Base-by-base conservation (phyloP, 2,329 filamentous ascomycete genomes). In the Madurella fahalii region DNA sequence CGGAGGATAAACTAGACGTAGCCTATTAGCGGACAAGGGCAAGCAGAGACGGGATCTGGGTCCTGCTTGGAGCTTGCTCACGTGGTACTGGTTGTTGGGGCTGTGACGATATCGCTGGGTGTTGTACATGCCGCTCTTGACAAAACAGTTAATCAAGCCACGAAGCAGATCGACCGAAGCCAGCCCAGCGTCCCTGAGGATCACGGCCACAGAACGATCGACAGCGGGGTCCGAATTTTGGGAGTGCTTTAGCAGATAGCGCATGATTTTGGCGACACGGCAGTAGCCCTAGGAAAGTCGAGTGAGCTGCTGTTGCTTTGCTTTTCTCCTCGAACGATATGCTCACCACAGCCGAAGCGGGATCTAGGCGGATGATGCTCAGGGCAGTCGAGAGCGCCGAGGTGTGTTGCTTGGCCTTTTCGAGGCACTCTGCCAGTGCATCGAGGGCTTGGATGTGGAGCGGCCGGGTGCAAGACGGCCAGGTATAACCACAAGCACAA, bases 401-500 rank as follows among this genome's bases (percentile, higher is more conserved):
- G 9, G 48, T 39, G 34, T 56, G 40, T 18, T 61, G 53, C 7
- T 47, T 43, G 9, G 56, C 53, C 17, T 52, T 54, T 17, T 50
- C 52, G 11, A 58, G 58, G 18, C 57, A 61, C 9, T 60, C 53
- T 11, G 58, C 58, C 9, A 64, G 50, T 1, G 30, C 40, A 32
- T 65, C 62, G 5, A 64, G 39, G 9, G 57, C 58, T 9, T 54
- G n/a, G 13, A 54, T 39, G 41, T 64, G 63, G 11, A 47, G 37
- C 11, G 43, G 48, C 5, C 20, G 43, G 18, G 44, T 13, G 40
- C 63, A 64, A 1, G 49, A 51, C 13, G 59, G 61, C 63, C 63
- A 64, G 8, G 13, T 4, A 39, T 59, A 62, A 5, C 58, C 63
- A 43, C 63, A 64, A 13, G 48, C n/a, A 51, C 63, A 64, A 7